A percentile compares a stretch with the other conserved stretches of the same genome.
These are phyloP conservation scores for Yamadazyma blattariae DNA, from an alignment of 1,139 yeast species.

Conservation along the genomic window DNA sequence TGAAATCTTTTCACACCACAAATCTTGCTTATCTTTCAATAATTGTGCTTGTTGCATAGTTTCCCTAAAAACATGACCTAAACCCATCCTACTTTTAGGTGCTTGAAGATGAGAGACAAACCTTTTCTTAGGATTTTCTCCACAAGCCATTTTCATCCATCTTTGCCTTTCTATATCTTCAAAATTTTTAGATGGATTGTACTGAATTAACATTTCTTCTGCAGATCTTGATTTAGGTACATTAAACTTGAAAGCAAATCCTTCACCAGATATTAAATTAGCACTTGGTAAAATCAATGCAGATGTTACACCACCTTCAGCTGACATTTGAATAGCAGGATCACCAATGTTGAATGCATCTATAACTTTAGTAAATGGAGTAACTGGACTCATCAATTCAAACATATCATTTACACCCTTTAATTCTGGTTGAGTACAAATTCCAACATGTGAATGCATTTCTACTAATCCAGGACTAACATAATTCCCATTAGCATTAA, in stretches of 20 bases:
- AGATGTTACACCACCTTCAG: constrained; percentile 6
- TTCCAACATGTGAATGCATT: constrained; percentile 8
- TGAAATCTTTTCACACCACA: constrained; percentile 6
- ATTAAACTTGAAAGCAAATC: constrained; percentile 5
- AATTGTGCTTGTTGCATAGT: constrained; percentile 6
- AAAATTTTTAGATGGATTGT: background rate
- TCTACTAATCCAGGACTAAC: constrained; percentile 9
- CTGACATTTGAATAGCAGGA: constrained; percentile 3
- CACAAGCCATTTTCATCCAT: constrained; percentile 10
- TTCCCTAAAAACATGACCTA: constrained; percentile 7
- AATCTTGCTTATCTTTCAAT: constrained; percentile 5
- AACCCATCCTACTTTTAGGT: constrained; percentile 7
- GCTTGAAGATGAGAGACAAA: constrained; percentile 3
- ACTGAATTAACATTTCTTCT: constrained; percentile 7
- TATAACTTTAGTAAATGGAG: constrained; percentile 7
- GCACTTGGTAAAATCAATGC: constrained; percentile 8
- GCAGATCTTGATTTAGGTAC: constrained; percentile 5
- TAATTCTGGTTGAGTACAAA: constrained; percentile 8
- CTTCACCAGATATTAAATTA: constrained; percentile 7
- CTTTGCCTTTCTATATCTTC: constrained; percentile 4
- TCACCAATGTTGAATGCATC: constrained; percentile 8
- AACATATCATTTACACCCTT: constrained; percentile 8
- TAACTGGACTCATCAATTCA: constrained; percentile 6
- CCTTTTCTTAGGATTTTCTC: constrained; percentile 8
- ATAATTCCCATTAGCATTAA: constrained; percentile 5